Evolutionary conservation across 768 basidiomycete species (phyloP), one percentile per base, ranked within the genome.

Genomic region (Rhodotorula toruloides): DNA sequence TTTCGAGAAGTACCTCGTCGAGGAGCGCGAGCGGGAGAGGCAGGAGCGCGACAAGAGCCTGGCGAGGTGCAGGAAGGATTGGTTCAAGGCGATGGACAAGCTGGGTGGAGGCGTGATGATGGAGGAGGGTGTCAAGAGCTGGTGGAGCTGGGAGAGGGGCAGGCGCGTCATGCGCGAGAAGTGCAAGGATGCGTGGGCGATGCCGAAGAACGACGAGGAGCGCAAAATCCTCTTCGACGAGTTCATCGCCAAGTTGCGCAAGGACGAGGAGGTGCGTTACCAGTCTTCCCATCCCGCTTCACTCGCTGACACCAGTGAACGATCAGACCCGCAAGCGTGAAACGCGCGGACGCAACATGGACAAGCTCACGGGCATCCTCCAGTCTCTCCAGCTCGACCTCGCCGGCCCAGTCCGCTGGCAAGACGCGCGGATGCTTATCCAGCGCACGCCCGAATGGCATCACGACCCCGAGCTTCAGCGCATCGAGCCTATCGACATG

Each of bases 31-130:
- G 31, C 89, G 90, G 75, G 90, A 93, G 72, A 84, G 86, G 62
- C 90, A 91, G 76, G 91, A 92, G 76, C 84, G 84, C 63, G 90
- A 94, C 65, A 83, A 87, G 5, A 83, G 91, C 46, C 79, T 98
- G 71, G 82, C 87, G 34, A 58, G 59, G 59, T 69, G 58, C 29
- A 39, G 65, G 42, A 67, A 70, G 57, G 64, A 99, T 79, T 96
- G 91, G 81, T 93, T 91, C 80, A 82, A 86, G 61, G 85, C 87
- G 62, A 94, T 90, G 85, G 90, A 93, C 78, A 93, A 93, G 90
- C 91, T 88, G 77, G 88, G 86, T 49, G 85, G 85, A 56, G 83
- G 82, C 47, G 80, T 96, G 54, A 85, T 85, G 74, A 84, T 84
- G 34, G 91, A 91, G 76, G 90, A 92, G 71, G 70, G 86, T 86